These are phyloP conservation scores for Podaxis sp. DNA, from an alignment of 768 basidiomycete species.

Conservation along the genomic window DNA sequence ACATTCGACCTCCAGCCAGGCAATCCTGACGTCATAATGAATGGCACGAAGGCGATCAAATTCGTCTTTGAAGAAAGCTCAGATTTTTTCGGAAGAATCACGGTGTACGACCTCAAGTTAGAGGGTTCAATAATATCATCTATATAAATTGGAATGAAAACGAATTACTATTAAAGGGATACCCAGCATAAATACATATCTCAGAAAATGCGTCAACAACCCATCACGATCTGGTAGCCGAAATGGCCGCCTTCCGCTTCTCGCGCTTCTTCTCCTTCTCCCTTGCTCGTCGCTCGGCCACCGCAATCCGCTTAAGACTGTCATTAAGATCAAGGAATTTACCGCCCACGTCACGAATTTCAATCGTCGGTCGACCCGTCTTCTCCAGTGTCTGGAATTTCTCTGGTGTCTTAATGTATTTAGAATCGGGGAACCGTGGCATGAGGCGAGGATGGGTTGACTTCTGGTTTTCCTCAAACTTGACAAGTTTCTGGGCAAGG, in stretches of 20 bases:
- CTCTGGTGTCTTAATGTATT: conserved; percentile 35
- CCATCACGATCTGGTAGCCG: not conserved
- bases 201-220: not conserved
- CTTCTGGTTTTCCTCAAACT: conserved; percentile 34
- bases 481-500: conserved; percentile 33
- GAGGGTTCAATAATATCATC: conserved; percentile 29
- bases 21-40: conserved; percentile 20
- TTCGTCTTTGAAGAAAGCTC: conserved; percentile 80
- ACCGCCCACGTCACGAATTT: conserved; percentile 74
- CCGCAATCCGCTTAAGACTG: conserved; percentile 46
- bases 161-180: conserved; percentile 4
- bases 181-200: conserved; percentile 11
- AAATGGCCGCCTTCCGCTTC: conserved; percentile 20
- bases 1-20: conserved; percentile 51
- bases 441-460: conserved; percentile 37
- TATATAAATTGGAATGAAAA: not conserved
- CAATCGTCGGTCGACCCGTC: conserved; percentile 52
- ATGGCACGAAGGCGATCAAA: conserved; percentile 50
- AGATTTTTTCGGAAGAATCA: conserved; percentile 83
- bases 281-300: conserved; percentile 46
- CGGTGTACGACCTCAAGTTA: conserved; percentile 62
- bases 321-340: conserved; percentile 65
- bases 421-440: conserved; percentile 35
- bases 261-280: conserved; percentile 25
- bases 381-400: conserved; percentile 39